Conservation (phyloP, 2,329 filamentous ascomycete species). For the Monilinia polystroma region DNA sequence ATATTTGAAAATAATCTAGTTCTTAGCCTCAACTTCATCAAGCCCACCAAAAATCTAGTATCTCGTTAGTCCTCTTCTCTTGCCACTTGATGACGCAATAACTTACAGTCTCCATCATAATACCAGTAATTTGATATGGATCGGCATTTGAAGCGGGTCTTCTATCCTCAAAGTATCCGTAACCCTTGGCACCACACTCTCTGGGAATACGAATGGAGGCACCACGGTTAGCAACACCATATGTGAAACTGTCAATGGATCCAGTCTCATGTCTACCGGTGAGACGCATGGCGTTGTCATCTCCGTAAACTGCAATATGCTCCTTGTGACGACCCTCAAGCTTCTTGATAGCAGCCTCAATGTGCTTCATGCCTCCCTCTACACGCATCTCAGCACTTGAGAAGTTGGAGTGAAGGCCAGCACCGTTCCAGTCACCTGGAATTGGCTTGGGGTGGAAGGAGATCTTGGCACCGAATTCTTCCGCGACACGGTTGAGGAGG, state of each 20-base stretch:
- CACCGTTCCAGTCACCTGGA: constrained; percentile 94
- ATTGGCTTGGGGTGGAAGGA: constrained; percentile 96
- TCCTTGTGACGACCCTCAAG: constrained; percentile 73
- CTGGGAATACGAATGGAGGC: constrained; percentile 91
- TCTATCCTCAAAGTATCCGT: constrained; percentile 90
- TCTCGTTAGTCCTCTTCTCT: constrained; percentile 26
- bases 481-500: constrained; percentile 85
- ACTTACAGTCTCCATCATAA: constrained; percentile 43
- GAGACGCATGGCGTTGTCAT: constrained; percentile 92
- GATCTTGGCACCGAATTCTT: constrained; percentile 95
- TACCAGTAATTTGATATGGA: constrained; percentile 66
- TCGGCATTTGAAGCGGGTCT: constrained; percentile 82
- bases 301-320: constrained; percentile 92
- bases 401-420: constrained; percentile 91
- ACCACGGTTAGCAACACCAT: constrained; percentile 93
- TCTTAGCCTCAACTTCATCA: constrained; percentile 30
- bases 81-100: not conserved
- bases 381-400: constrained; percentile 84
- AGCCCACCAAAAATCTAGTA: constrained; percentile 38
- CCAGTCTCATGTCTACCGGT: constrained; percentile 95
- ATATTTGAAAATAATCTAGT: constrained; percentile 16
- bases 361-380: constrained; percentile 93
- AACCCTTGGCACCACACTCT: constrained; percentile 79
- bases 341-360: constrained; percentile 83
- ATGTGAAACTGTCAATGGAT: constrained; percentile 88